Percentiles rank a stretch among this genome's conserved stretches.
phyloP scores from a whole-genome alignment of 768 basidiomycete genomes.

The Podaxis sp. region DNA sequence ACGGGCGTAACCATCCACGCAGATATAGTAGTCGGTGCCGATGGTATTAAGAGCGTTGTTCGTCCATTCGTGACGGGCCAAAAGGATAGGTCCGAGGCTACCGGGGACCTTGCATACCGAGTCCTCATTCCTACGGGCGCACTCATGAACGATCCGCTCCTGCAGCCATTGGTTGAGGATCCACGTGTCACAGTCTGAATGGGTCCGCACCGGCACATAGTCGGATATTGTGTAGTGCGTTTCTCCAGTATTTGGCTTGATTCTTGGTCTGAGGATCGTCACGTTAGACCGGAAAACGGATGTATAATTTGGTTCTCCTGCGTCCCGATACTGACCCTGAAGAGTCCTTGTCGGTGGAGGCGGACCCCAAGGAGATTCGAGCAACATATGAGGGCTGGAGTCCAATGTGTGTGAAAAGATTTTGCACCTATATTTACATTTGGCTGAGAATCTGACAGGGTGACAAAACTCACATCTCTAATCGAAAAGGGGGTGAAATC shows the following conservation, averaged over 20 bases:
- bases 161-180: conserved; percentile 48
- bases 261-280: not conserved
- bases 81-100: conserved; percentile 44
- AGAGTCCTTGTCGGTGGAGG: conserved; percentile 46
- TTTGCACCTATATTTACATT: not conserved
- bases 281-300: conserved; percentile 33
- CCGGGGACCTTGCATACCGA: conserved; percentile 66
- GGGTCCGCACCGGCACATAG: conserved; percentile 43
- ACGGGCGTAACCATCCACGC: conserved; percentile 41
- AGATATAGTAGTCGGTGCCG: conserved; percentile 47
- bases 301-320: conserved; percentile 45
- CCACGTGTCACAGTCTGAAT: conserved; percentile 62
- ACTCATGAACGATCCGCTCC: conserved; percentile 51
- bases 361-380: conserved; percentile 45
- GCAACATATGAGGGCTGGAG: conserved; percentile 49
- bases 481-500: conserved; percentile 46
- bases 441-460: conserved; percentile 22
- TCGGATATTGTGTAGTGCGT: conserved; percentile 38
- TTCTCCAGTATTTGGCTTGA: not conserved
- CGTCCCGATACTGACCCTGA: conserved; percentile 35
- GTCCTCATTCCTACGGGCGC: conserved; percentile 44
- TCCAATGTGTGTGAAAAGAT: conserved; percentile 32
- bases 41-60: conserved; percentile 50
- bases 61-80: conserved; percentile 49
- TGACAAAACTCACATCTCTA: conserved; percentile 46